These are phyloP conservation scores for Scheffersomyces illinoinensis DNA, from an alignment of 1,139 yeast species.

Conservation along the genomic window DNA sequence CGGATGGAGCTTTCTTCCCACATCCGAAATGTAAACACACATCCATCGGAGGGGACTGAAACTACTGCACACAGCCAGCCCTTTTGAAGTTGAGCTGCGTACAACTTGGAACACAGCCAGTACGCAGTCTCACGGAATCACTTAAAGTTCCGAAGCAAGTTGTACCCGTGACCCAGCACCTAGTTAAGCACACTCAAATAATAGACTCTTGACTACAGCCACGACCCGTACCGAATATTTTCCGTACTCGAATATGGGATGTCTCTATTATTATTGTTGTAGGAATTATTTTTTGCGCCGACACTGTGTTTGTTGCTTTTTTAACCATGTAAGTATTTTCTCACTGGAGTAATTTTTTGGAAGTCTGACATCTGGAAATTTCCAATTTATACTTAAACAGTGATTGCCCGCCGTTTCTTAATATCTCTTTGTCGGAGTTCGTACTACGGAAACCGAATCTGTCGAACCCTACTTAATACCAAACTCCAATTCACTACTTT, in stretches of 20 bases:
- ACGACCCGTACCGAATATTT: neutral
- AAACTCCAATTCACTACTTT: neutral
- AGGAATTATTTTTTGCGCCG: neutral
- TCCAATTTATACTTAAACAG: neutral
- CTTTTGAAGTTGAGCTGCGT: neutral
- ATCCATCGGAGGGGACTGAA: neutral
- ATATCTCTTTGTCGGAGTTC: neutral
- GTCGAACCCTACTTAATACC: neutral
- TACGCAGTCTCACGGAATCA: neutral
- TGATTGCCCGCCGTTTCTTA: neutral
- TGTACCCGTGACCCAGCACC: neutral
- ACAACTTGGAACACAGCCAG: neutral
- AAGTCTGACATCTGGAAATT: neutral
- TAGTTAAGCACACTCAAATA: neutral
- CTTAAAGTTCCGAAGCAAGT: neutral
- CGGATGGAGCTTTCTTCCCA: neutral
- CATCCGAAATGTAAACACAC: neutral
- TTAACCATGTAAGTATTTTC: neutral
- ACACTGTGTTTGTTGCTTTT: neutral
- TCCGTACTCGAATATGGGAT: neutral
- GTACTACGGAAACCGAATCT: neutral
- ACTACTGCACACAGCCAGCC: neutral
- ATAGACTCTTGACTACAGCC: neutral
- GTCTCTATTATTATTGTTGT: neutral
- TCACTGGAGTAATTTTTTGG: neutral